Conservation (phyloP, 768 basidiomycete species). For the Boletus rubroflammeus region DNA sequence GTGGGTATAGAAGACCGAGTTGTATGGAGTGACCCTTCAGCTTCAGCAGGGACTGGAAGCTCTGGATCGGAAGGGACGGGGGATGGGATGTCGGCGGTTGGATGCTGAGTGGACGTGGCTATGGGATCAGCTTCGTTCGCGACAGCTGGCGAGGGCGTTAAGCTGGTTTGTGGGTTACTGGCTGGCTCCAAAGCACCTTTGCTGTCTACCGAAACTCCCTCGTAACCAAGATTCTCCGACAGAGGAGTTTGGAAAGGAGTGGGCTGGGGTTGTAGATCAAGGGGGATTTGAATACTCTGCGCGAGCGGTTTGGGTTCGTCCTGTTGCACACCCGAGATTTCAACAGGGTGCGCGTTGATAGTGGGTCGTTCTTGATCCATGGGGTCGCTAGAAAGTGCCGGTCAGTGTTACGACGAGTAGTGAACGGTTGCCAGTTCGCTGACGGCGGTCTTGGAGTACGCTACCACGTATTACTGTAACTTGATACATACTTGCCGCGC, state of each 20-base stretch:
- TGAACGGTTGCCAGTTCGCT: background rate
- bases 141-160: conserved; percentile 1
- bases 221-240: background rate
- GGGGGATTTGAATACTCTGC: conserved; percentile 2
- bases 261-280: conserved; percentile 4
- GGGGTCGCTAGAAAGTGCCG: background rate
- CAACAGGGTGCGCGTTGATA: conserved; percentile 3
- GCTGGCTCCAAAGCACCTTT: background rate
- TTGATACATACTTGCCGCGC: background rate
- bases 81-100: conserved; percentile 6
- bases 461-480: background rate
- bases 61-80: conserved; percentile 5
- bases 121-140: conserved; percentile 1
- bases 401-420: background rate
- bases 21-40: conserved; percentile 4
- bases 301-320: conserved; percentile 8
- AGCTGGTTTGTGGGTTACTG: background rate
- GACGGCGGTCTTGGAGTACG: background rate
- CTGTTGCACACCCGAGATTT: conserved; percentile 1
- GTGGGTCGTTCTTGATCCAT: conserved; percentile 20
- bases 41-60: conserved; percentile 3
- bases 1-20: conserved; percentile 4
- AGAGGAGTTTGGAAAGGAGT: conserved; percentile 1
- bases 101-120: background rate
- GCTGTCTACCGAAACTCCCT: background rate